Evolutionary conservation across 148 eudicot genomes (phyloP), one percentile per base, ranked within the genome.

Genomic region (Persicaria tinctoria): DNA sequence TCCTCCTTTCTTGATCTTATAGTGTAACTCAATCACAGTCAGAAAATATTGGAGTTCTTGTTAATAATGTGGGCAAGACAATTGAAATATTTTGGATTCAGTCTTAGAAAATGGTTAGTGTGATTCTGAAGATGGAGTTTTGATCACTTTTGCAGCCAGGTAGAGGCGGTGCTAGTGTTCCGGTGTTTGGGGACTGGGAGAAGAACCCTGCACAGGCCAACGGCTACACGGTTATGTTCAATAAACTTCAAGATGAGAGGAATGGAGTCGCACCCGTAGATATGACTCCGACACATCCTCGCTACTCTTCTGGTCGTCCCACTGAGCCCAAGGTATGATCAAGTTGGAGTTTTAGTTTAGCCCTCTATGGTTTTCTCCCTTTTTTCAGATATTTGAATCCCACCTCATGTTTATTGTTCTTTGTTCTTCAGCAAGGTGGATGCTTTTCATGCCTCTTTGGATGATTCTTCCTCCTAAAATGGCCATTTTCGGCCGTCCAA

Each of bases 361-460:
- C 3, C 41, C 41, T 32, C 41, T 32, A 4, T 53, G n/a, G 56
- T 4, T 53, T 10, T 2, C 16, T 14, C 54, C n/a, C 59, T 16
- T 6, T n/a, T n/a, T 55, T 14, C 16, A 3, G 59, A 55, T 16
- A 41, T 66, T 14, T 7, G 47, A 66, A 66, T 44, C 0, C 14
- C 8, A 18, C 6, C 18, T 66, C 70, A 41, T 41, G 18, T 13
- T 11, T 7, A 14, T 66, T 66, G n/a, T 66, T 41, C 47, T 66
- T 41, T 32, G 47, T 66, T 66, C 7, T 66, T 14, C 70, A 66
- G 70, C 70, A 66, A 44, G 18, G 18, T 44, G 70, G 70, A 1
- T 66, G 70, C 17, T 41, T 66, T 44, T 66, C 70, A 41, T 66
- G 70, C 47, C 70, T 66, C 70, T 66, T 66, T 44, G 14, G 48